Evolutionary conservation across 768 basidiomycete genomes (phyloP), one percentile per base, ranked within the genome.

Genomic region (Suillus decipiens): DNA sequence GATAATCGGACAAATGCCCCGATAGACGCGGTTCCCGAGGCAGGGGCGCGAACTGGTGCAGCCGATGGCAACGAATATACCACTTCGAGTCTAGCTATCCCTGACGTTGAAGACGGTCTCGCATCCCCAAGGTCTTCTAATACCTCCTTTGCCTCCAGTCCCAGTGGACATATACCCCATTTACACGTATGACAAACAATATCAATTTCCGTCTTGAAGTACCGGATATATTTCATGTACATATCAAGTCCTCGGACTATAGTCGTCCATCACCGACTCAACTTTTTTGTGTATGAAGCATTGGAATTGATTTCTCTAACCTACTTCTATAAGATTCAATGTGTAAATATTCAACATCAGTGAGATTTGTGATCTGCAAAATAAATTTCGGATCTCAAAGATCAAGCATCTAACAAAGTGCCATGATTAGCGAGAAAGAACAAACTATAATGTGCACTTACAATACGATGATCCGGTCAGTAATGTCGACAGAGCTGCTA

Each of bases 381-480:
- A 39, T 56, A 56, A 5, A 57, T 57, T 17, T 64, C 22, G 19
- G 19, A 50, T 58, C 14, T 36, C 59, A 45, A 22, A 48, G 24
- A 36, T 66, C 19, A 66, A 61, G 47, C 60, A 41, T 66, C 65
- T 53, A 41, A 33, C 36, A 19, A 28, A 4, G 19, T 31, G 28
- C 14, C 28, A 41, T 43, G 45, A 45, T 48, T 62, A 12, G 12
- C 69, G 53, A 66, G 69, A 61, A 74, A 67, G 73, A 39, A 14
- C 33, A 9, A 41, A 39, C 33, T 50, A 5, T 42, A 31, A 33
- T 34, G 6, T 50, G 15, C 19, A 77, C 88, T 67, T 64, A 90
- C 89, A 93, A 72, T 93, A 93, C 15, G 90, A 90, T 22, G 92
- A 93, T 19, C 94, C 94, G 17, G 89, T 90, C 33, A 95, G 79